Evolutionary conservation across 2,329 filamentous ascomycete genomes (phyloP), one percentile per base, ranked within the genome.

Genomic region (Xylariaceae sp.): DNA sequence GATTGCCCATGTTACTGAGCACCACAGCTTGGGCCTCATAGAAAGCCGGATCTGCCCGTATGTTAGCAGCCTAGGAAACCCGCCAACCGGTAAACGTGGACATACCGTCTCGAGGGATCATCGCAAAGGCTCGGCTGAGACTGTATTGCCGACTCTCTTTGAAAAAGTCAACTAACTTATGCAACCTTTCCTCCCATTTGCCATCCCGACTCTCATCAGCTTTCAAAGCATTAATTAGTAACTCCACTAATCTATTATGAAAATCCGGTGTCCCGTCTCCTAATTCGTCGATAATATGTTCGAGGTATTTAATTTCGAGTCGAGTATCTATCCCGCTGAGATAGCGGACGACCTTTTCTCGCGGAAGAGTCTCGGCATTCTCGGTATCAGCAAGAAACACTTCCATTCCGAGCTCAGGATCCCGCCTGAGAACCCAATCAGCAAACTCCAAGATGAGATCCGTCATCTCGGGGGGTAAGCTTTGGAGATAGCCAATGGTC

Each of bases 341-440:
- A 65, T 92, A 97, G 1, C 79, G 74, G 2, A 92, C 76, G 0
- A 99, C 88, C 49, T 75, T 80, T 29, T 88, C 81, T 40, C 92
- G 80, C 2, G 92, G 91, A 10, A 99, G 72, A 0, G 85, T 90
- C 74, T 97, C 94, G 1, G 94, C 92, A 65, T 97, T 97, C 67
- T 96, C 90, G 1, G 90, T 94, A 68, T 99, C 94, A 1, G 89
- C 89, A 0, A 94, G 74, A 70, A 99, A 99, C 0, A 99, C 81
- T 60, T 96, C 90, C 87, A 99, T 95, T 4, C 88, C 92, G 37
- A 89, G 74, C 1, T 84, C 79, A 0, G 90, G 83, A 57, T 89
- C 84, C 13, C 79, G 80, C 51, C 81, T 79, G 15, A 99, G 71
- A 0, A 91, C 89, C 94, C 94, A 99, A 61, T 87, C 86, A 0